A percentile compares a stretch with the other conserved stretches of the same genome.
Evolutionary conservation across 192 early-diverging fungal species (phyloP).

Genomic region (Paraglomus brasilianum): DNA sequence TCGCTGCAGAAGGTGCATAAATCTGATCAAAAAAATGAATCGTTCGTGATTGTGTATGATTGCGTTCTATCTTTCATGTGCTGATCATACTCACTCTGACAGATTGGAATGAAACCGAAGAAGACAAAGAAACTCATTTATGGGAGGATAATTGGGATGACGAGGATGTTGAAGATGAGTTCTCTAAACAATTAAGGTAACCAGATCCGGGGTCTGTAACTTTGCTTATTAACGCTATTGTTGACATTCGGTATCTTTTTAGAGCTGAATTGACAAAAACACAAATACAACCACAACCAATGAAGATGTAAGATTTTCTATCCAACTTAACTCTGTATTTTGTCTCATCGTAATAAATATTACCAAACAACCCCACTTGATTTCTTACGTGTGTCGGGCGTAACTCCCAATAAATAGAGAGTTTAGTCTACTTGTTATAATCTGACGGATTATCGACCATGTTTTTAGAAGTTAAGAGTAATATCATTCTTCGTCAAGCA

Average conservation of each 20-base stretch:
- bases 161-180: slow-evolving; percentile 88
- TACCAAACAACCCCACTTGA: no score
- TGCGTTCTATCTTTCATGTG: background rate
- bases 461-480: no score
- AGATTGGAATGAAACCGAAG: slow-evolving; percentile 83
- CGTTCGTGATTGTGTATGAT: no score
- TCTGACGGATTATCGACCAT: no score
- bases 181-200: slow-evolving; percentile 80
- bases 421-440: no score
- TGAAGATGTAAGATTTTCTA: slow-evolving; percentile 9
- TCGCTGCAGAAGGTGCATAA: slow-evolving; percentile 72
- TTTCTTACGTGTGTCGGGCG: no score
- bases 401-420: no score
- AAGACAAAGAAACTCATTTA: slow-evolving; percentile 70
- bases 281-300: slow-evolving; percentile 24
- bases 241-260: background rate
- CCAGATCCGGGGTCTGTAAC: no score
- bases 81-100: slow-evolving; percentile 7
- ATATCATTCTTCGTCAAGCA: no score
- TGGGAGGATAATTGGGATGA: slow-evolving; percentile 95
- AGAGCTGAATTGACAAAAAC: slow-evolving; percentile 28
- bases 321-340: no score
- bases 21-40: background rate
- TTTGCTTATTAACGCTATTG: background rate
- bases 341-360: no score